Percentiles rank a stretch among this genome's conserved stretches.
phyloP scores from a whole-genome alignment of 2,329 filamentous ascomycete genomes.

The Cadophora malorum region DNA sequence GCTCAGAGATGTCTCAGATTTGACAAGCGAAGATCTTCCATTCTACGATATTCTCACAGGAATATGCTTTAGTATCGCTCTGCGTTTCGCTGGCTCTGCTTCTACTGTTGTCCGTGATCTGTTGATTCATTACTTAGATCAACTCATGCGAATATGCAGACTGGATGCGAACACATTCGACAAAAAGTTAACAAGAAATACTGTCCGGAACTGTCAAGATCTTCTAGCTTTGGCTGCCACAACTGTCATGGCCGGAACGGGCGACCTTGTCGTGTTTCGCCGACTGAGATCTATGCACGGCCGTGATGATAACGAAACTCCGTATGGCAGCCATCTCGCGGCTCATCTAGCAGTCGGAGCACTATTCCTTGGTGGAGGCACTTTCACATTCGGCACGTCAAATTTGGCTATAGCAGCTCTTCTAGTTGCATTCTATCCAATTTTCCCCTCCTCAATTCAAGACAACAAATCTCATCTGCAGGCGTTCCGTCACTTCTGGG shows the following conservation, averaged over 20 bases:
- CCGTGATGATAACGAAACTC: conserved; percentile 79
- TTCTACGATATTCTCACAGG: conserved; percentile 93
- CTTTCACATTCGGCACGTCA: conserved; percentile 87
- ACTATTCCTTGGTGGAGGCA: conserved; percentile 91
- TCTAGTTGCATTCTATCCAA: conserved; percentile 90
- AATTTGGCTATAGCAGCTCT: conserved; percentile 86
- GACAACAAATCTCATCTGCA: conserved; percentile 96
- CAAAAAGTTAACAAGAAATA: conserved; percentile 79
- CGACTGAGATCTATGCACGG: conserved; percentile 88
- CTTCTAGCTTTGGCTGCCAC: conserved; percentile 81
- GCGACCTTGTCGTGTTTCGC: conserved; percentile 84
- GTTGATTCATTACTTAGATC: conserved; percentile 82
- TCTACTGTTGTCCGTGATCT: conserved; percentile 77
- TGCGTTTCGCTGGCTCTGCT: conserved; percentile 77
- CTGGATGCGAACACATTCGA: conserved; percentile 71
- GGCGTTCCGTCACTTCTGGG: conserved; percentile 97
- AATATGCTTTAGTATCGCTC: conserved; percentile 79
- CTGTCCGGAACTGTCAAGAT: conserved; percentile 90
- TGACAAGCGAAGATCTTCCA: conserved; percentile 84
- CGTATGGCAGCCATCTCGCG: conserved; percentile 93
- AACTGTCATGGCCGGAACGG: conserved; percentile 94
- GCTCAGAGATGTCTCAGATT: conserved; percentile 62
- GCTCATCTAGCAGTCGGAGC: conserved; percentile 90
- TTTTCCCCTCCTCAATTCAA: conserved; percentile 87
- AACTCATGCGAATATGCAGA: conserved; percentile 79